Conservation (phyloP, 108 stramenopile species). For the Nannochloropsis gaditana region DNA sequence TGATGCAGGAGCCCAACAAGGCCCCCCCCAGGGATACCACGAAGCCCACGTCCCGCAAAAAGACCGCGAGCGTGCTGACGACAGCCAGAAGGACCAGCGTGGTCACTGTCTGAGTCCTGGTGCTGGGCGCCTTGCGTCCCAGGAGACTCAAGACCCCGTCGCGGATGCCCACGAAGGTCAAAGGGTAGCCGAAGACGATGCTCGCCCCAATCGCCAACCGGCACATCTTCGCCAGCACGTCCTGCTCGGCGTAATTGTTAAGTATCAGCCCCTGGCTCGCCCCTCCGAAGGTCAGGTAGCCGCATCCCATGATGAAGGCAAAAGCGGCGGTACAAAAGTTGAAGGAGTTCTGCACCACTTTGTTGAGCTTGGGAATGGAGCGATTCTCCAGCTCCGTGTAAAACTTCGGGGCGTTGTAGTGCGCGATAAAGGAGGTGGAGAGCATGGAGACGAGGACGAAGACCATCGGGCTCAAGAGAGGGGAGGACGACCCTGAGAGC, state of each 20-base stretch:
- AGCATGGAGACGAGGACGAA: conserved; percentile 87
- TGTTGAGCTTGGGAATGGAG: conserved; percentile 71
- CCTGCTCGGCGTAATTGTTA: conserved; percentile 76
- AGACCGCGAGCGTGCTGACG: conserved; percentile 50
- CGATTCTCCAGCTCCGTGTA: conserved; percentile 85
- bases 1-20: conserved; percentile 66
- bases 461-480: conserved; percentile 62
- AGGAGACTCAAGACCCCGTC: conserved; percentile 26
- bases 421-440: conserved; percentile 84
- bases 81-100: conserved; percentile 33
- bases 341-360: conserved; percentile 71
- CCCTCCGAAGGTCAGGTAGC: conserved; percentile 85
- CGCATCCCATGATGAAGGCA: conserved; percentile 67
- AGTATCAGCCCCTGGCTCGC: conserved; percentile 74
- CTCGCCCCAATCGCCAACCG: conserved; percentile 82
- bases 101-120: not conserved
- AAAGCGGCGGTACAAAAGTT: conserved; percentile 65
- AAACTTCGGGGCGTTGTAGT: conserved; percentile 92
- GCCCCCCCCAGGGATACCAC: conserved; percentile 77
- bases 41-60: conserved; percentile 75
- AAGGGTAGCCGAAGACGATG: conserved; percentile 80
- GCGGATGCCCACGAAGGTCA: conserved; percentile 61
- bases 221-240: conserved; percentile 72
- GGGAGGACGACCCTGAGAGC: conserved; percentile 46
- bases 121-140: not conserved